Evolutionary conservation across 2,329 filamentous ascomycete genomes (phyloP).

Genomic region (Talaromyces sp.): DNA sequence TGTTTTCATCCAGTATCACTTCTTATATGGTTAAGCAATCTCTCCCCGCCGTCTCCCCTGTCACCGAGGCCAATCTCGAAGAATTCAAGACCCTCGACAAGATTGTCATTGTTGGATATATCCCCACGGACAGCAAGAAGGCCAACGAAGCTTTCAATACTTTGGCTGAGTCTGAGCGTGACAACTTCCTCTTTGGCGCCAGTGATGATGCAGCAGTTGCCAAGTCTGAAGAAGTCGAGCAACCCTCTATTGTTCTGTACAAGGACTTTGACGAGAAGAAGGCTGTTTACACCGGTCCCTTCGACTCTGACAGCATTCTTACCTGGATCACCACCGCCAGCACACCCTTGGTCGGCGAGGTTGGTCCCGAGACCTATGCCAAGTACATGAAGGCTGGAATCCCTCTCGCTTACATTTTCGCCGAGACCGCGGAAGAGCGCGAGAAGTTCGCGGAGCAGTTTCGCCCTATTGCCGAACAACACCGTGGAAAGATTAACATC

Average conservation of each 20-base stretch:
- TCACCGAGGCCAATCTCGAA: conserved; percentile 77
- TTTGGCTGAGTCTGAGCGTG: conserved; percentile 72
- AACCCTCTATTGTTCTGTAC: conserved; percentile 88
- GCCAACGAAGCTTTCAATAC: conserved; percentile 79
- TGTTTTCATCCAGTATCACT: conserved; percentile 50
- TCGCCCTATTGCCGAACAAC: conserved; percentile 83
- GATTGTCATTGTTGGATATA: conserved; percentile 88
- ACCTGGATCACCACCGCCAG: conserved; percentile 80
- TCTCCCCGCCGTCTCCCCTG: conserved; percentile 80
- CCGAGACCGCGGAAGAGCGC: conserved; percentile 87
- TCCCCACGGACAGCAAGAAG: conserved; percentile 73
- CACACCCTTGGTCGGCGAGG: conserved; percentile 88
- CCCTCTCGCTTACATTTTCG: conserved; percentile 96
- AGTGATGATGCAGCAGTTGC: conserved; percentile 79
- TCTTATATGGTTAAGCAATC: conserved; percentile 99
- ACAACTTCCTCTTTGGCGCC: conserved; percentile 88
- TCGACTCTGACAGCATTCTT: conserved; percentile 75
- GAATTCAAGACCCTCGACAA: conserved; percentile 99
- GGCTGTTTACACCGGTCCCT: conserved; percentile 74
- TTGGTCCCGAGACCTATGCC: conserved; percentile 94
- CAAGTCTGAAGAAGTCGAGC: conserved; percentile 83
- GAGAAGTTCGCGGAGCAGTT: conserved; percentile 70
- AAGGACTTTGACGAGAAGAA: conserved; percentile 98
- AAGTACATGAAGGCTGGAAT: conserved; percentile 89
- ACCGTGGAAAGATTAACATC: conserved; percentile 95